phyloP scores from a whole-genome alignment of 805 yeast species.

The Saccharomycopsis selenospora region DNA sequence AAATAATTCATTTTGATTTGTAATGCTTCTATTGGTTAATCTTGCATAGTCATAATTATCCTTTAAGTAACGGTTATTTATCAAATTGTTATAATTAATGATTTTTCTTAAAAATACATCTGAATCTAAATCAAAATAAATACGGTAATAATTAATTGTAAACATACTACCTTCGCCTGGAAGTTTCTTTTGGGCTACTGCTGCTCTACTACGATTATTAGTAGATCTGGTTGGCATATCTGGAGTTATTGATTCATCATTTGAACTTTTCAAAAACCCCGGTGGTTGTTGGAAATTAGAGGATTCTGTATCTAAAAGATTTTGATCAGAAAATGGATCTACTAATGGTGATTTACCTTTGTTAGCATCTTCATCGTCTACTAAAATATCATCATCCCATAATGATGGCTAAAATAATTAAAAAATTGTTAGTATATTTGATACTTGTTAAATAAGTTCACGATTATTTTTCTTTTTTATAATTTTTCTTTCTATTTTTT shows the following conservation, averaged over 20 bases:
- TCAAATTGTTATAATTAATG: conserved; percentile 50
- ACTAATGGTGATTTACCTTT: conserved; percentile 1
- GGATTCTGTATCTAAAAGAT: background rate
- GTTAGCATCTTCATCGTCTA: background rate
- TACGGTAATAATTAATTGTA: conserved; percentile 52
- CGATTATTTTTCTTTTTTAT: too few species aligned
- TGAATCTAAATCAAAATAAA: conserved; percentile 65
- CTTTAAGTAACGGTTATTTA: conserved; percentile 27
- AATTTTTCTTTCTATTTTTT: background rate
- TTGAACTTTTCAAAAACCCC: conserved; percentile 1
- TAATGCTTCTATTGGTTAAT: background rate
- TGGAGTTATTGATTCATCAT: background rate
- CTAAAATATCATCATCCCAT: conserved; percentile 1
- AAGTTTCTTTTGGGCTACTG: background rate
- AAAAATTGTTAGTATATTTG: background rate
- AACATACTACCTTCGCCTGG: conserved; percentile 38
- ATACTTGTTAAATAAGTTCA: too few species aligned
- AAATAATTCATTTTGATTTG: conserved; percentile 28
- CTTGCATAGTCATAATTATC: background rate
- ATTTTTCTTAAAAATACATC: conserved; percentile 51
- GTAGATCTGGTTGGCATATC: background rate
- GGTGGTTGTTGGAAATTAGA: background rate
- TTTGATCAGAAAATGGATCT: background rate
- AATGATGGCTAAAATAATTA: background rate
- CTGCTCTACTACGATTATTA: background rate